Percentiles rank a stretch among this genome's conserved stretches.
Conservation (phyloP, 371 early-diverging fungal genomes). For the Apophysomyces variabilis region DNA sequence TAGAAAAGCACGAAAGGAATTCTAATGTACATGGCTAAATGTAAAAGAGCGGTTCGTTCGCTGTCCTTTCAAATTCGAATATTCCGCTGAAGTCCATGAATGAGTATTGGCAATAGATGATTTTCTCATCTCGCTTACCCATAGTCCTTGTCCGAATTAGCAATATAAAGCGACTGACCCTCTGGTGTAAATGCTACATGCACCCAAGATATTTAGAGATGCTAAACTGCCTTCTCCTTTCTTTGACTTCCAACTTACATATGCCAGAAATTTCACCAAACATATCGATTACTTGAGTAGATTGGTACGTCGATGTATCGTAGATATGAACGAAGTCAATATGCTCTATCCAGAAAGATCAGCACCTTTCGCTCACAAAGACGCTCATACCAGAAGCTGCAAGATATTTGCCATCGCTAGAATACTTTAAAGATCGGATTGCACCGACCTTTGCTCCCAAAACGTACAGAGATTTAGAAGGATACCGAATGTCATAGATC, state of each 20-base stretch:
- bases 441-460: conserved; percentile 73
- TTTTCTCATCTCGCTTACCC: conserved; percentile 16
- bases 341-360: conserved; percentile 49
- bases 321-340: conserved; percentile 82
- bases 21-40: background rate
- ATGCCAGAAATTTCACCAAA: conserved; percentile 86
- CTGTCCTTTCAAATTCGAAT: conserved; percentile 8
- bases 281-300: conserved; percentile 77
- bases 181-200: conserved; percentile 50
- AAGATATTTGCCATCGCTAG: conserved; percentile 70
- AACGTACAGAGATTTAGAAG: conserved; percentile 60
- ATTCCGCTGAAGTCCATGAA: conserved; percentile 21
- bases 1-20: background rate
- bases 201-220: background rate
- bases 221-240: too few relatives aligned
- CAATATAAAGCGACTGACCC: conserved; percentile 64
- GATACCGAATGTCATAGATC: conserved; percentile 79
- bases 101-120: background rate
- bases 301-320: conserved; percentile 51
- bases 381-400: conserved; percentile 62
- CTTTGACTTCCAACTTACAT: conserved; percentile 23
- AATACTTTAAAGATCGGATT: conserved; percentile 77
- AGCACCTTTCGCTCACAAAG: background rate
- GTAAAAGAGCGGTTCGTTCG: background rate
- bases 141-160: conserved; percentile 48